phyloP scores from a whole-genome alignment of 345 rosid genomes.

The Melaleuca quinquenervia region DNA sequence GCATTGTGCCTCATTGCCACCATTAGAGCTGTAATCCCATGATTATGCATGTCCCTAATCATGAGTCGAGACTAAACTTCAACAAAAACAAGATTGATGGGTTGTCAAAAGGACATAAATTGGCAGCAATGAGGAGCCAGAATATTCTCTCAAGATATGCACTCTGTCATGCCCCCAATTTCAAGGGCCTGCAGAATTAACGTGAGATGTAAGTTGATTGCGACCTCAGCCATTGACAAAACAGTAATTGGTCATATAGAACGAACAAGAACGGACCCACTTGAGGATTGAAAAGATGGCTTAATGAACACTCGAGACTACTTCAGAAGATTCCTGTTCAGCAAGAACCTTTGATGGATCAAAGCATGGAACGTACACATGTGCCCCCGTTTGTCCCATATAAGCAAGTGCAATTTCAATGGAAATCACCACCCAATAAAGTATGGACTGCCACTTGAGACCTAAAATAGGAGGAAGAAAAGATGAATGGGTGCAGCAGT shows the following conservation, averaged over 20 bases:
- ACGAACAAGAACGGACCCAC: background rate
- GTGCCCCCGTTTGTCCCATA: background rate
- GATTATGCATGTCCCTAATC: background rate
- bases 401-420: background rate
- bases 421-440: background rate
- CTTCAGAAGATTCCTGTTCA: background rate
- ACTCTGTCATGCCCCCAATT: background rate
- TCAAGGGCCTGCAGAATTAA: background rate
- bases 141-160: background rate
- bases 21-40: background rate
- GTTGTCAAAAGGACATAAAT: background rate
- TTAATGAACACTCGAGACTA: background rate
- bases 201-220: background rate
- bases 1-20: background rate
- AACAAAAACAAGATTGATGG: background rate
- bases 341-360: background rate
- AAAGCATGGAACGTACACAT: background rate
- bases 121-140: background rate
- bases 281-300: background rate
- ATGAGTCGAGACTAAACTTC: background rate
- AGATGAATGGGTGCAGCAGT: background rate
- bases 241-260: background rate
- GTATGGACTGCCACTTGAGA: background rate
- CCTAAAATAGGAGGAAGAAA: background rate
- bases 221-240: background rate